Conservation (phyloP, 331 rosid genomes). For the Telfairia occidentalis region DNA sequence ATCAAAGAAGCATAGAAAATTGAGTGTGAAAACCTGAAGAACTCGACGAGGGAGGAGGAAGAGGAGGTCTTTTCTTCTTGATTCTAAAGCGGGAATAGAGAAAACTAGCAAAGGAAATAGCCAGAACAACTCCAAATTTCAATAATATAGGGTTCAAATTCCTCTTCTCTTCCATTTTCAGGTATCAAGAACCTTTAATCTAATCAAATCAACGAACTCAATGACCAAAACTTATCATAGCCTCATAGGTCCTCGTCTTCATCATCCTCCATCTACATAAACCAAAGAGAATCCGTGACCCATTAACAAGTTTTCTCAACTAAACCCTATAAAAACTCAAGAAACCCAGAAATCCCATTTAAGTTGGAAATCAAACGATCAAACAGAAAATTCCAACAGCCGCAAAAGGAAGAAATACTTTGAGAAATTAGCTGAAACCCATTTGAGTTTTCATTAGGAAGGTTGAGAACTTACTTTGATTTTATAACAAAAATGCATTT, state of each 20-base stretch:
- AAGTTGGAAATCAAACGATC: background rate
- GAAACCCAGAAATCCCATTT: background rate
- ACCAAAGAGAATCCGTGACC: conserved; percentile 14
- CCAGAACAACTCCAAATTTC: conserved; percentile 68
- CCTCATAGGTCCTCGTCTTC: conserved; percentile 34
- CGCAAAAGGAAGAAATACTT: background rate
- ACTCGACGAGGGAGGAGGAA: conserved; percentile 19
- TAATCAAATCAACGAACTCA: conserved; percentile 16
- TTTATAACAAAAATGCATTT: background rate
- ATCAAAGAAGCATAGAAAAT: background rate
- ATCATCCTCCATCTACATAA: conserved; percentile 43
- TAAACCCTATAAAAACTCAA: background rate
- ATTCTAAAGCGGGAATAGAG: conserved; percentile 39
- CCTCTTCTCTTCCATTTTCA: conserved; percentile 28
- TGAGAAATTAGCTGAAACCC: background rate
- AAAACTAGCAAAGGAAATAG: conserved; percentile 67
- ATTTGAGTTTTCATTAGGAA: no score
- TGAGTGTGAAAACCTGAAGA: conserved; percentile 34
- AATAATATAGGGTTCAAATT: conserved; percentile 45
- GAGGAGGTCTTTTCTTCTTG: conserved; percentile 33
- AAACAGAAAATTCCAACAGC: background rate
- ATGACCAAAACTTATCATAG: conserved; percentile 8
- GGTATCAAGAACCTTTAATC: conserved; percentile 11
- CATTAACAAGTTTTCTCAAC: background rate
- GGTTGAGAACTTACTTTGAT: background rate